Evolutionary conservation across 1,139 yeast genomes (phyloP).

Genomic region (Kodamaea plutei): DNA sequence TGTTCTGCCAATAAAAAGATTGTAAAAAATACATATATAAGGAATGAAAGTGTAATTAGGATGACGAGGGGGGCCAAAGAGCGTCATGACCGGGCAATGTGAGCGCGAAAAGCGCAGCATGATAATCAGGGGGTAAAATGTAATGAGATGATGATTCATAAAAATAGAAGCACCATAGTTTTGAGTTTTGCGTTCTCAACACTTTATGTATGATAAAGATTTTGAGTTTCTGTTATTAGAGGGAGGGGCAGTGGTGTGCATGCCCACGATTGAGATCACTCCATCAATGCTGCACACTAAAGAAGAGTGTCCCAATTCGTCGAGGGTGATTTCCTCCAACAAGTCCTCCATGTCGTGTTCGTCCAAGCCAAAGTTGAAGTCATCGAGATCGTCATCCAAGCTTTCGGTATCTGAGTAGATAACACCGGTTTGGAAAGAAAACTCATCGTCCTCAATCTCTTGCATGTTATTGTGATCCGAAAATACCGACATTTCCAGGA

Average conservation of each 20-base stretch:
- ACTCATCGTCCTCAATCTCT: constrained; percentile 1
- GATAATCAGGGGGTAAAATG: too few species aligned
- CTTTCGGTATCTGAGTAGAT: not conserved
- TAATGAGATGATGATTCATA: too few species aligned
- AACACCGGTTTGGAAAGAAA: not conserved
- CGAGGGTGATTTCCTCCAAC: constrained; percentile 18
- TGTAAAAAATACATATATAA: too few species aligned
- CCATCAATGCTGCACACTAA: constrained; percentile 20
- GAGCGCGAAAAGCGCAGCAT: too few species aligned
- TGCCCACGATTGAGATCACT: constrained; percentile 20
- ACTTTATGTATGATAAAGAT: constrained; percentile 10
- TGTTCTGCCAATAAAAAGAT: too few species aligned
- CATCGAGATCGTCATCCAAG: constrained; percentile 8
- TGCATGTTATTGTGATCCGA: constrained; percentile 15
- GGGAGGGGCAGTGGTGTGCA: constrained; percentile 10
- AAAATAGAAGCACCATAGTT: not conserved
- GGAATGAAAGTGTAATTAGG: too few species aligned
- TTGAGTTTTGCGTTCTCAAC: constrained; percentile 1
- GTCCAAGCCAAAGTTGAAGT: constrained; percentile 13
- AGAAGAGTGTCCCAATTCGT: constrained; percentile 15
- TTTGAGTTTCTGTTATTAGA: constrained; percentile 8
- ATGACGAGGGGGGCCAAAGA: too few species aligned
- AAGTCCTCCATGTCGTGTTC: constrained; percentile 17
- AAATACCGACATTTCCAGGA: constrained; percentile 17
- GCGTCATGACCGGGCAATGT: too few species aligned